Evolutionary conservation across 2,329 filamentous ascomycete species (phyloP).

Genomic region (Raffaelea arxii): DNA sequence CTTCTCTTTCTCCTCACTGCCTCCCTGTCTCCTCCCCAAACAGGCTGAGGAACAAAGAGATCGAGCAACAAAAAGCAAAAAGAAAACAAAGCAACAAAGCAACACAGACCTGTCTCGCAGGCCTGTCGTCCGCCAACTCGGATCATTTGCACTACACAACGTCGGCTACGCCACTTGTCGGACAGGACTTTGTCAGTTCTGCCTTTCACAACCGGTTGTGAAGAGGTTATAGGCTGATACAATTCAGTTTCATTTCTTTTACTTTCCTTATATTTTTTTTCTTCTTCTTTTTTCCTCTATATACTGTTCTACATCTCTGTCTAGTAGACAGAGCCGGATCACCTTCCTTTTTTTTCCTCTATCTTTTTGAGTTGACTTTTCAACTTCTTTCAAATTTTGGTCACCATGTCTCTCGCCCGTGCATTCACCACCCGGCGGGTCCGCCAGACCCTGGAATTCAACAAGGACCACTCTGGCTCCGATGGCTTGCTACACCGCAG

Average conservation of each 20-base stretch:
- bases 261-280: neutral
- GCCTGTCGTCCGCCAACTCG: neutral
- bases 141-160: conserved; percentile 1
- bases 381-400: neutral
- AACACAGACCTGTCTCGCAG: neutral
- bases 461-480: conserved; percentile 25
- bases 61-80: conserved; percentile 2
- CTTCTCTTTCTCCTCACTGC: neutral
- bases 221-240: too few species aligned
- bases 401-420: conserved; percentile 43
- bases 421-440: conserved; percentile 62
- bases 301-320: neutral
- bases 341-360: conserved; percentile 2
- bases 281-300: conserved; percentile 2
- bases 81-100: conserved; percentile 1
- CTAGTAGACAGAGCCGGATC: neutral
- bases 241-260: neutral
- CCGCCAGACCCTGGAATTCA: conserved; percentile 41
- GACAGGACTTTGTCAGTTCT: neutral
- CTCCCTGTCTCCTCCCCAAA: conserved; percentile 3
- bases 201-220: conserved; percentile 13
- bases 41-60: conserved; percentile 5
- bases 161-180: neutral
- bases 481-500: conserved; percentile 34
- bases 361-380: neutral